Evolutionary conservation across 805 yeast genomes (phyloP).

Genomic region (Brettanomyces anomalus): DNA sequence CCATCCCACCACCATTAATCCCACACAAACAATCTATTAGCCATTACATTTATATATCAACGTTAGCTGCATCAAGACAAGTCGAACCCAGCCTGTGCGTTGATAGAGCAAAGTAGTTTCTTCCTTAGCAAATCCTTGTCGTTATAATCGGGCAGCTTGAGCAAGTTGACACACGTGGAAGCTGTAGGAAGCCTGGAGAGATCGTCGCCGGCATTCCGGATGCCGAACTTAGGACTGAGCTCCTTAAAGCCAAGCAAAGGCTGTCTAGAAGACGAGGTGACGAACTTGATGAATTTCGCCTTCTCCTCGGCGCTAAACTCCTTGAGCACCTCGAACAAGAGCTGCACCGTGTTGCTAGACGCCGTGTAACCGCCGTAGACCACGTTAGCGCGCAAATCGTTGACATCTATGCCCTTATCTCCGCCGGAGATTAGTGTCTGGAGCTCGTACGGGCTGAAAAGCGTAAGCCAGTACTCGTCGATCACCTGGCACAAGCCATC

Average conservation of each 20-base stretch:
- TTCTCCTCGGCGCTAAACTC: slow-evolving; percentile 61
- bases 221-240: slow-evolving; percentile 71
- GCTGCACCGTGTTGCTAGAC: slow-evolving; percentile 46
- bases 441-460: slow-evolving; percentile 79
- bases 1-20: no score
- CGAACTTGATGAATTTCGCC: slow-evolving; percentile 69
- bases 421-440: slow-evolving; percentile 84
- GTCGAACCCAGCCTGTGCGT: slow-evolving; percentile 82
- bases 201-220: slow-evolving; percentile 55
- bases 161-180: slow-evolving; percentile 83
- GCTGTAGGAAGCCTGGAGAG: slow-evolving; percentile 72
- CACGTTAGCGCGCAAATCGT: slow-evolving; percentile 56
- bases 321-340: slow-evolving; percentile 68
- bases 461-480: slow-evolving; percentile 63
- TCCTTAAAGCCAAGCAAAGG: slow-evolving; percentile 82
- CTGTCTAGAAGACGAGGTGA: slow-evolving; percentile 85
- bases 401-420: slow-evolving; percentile 54
- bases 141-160: slow-evolving; percentile 78
- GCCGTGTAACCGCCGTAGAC: slow-evolving; percentile 57
- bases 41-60: no score
- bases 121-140: slow-evolving; percentile 45
- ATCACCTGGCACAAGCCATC: slow-evolving; percentile 66
- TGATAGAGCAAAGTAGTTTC: slow-evolving; percentile 71
- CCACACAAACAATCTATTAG: no score
- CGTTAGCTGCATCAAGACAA: slow-evolving; percentile 42